A percentile compares a stretch with the other conserved stretches of the same genome.
phyloP scores from a whole-genome alignment of 1,284 basidiomycete genomes.

The Rhodotorula sp. region DNA sequence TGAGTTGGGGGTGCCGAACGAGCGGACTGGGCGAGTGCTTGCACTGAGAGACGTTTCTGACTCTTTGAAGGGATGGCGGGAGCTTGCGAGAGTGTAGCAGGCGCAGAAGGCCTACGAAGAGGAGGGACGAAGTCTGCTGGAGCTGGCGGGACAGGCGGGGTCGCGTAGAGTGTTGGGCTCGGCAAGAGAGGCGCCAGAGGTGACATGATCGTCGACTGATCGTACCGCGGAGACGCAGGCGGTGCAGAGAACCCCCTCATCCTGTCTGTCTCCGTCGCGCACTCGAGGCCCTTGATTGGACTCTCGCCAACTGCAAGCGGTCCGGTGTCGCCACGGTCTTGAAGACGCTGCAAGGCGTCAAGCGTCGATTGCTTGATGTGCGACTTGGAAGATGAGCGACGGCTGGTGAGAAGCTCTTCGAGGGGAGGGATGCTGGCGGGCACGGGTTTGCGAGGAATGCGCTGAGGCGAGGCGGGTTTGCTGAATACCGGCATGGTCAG shows the following conservation, averaged over 20 bases:
- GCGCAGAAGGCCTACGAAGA: neutral
- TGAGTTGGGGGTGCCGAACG: too few species aligned
- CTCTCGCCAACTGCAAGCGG: slow-evolving; percentile 1
- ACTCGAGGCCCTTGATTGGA: neutral
- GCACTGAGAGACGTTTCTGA: too few species aligned
- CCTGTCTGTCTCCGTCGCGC: neutral
- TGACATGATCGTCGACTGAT: neutral
- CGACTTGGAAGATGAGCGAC: neutral
- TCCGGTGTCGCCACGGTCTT: neutral
- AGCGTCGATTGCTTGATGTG: neutral
- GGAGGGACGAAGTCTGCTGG: neutral
- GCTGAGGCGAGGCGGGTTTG: neutral
- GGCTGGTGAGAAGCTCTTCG: neutral
- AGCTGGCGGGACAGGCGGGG: neutral
- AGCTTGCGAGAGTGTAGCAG: neutral
- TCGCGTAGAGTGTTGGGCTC: neutral
- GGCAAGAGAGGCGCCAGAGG: neutral
- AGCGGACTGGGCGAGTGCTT: too few species aligned
- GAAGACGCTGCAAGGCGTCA: neutral
- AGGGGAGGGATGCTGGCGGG: neutral
- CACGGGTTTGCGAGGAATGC: slow-evolving; percentile 20
- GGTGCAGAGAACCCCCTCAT: neutral
- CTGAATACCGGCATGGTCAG: neutral
- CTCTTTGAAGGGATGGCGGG: too few species aligned
- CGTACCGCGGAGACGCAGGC: neutral